Evolutionary conservation across 2,329 filamentous ascomycete genomes (phyloP).

Genomic region (Colletotrichum sansevieriae): DNA sequence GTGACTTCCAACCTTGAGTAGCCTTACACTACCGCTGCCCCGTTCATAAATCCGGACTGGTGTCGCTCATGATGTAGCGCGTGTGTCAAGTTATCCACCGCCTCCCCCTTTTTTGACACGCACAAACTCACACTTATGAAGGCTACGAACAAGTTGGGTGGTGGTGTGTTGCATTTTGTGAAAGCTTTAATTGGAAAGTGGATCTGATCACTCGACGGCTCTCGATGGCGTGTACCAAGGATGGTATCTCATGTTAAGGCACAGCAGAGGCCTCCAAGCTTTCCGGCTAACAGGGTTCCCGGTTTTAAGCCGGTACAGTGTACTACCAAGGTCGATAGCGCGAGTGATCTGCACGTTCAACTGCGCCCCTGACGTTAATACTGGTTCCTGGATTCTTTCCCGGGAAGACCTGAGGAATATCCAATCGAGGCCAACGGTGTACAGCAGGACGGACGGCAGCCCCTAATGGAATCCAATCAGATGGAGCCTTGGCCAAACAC

Average conservation of each 20-base stretch:
- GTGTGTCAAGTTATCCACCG: slow-evolving; percentile 38
- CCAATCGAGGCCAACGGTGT: slow-evolving; percentile 29
- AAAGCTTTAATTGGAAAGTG: slow-evolving; percentile 39
- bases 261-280: neutral
- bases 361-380: slow-evolving; percentile 40
- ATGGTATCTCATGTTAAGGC: slow-evolving; percentile 11
- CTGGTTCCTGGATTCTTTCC: slow-evolving; percentile 36
- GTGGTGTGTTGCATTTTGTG: slow-evolving; percentile 39
- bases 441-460: slow-evolving; percentile 3
- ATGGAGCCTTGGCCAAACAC: slow-evolving; percentile 23
- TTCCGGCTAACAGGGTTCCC: slow-evolving; percentile 9
- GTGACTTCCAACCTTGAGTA: slow-evolving; percentile 9
- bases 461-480: slow-evolving; percentile 12
- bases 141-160: neutral
- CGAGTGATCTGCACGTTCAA: slow-evolving; percentile 29
- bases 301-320: neutral
- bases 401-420: slow-evolving; percentile 10
- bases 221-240: slow-evolving; percentile 16
- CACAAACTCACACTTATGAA: slow-evolving; percentile 34
- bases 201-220: slow-evolving; percentile 30
- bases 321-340: neutral
- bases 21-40: neutral
- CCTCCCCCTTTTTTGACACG: slow-evolving; percentile 26
- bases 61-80: slow-evolving; percentile 27
- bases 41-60: slow-evolving; percentile 4